A percentile compares a stretch with the other conserved stretches of the same genome.
Evolutionary conservation across 2,329 filamentous ascomycete genomes (phyloP).

Genomic region (Cladophialophora yegresii): DNA sequence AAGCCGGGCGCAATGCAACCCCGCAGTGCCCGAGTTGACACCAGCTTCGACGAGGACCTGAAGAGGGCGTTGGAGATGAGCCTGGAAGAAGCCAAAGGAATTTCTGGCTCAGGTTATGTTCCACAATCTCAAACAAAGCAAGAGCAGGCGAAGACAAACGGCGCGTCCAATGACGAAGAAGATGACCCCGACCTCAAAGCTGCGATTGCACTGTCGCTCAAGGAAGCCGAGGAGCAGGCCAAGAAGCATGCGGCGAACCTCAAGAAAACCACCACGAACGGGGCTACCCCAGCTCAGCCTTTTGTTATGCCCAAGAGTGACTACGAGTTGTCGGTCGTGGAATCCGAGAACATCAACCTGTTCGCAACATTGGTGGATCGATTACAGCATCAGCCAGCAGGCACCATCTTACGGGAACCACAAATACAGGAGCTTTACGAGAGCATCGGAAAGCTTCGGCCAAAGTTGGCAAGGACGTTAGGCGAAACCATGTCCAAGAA

Average conservation of each 20-base stretch:
- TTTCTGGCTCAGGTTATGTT: constrained; percentile 67
- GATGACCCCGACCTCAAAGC: constrained; percentile 92
- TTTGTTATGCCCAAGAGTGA: constrained; percentile 77
- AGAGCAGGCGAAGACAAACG: constrained; percentile 46
- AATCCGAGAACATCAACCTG: constrained; percentile 96
- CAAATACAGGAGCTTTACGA: constrained; percentile 98
- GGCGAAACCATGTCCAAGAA: constrained; percentile 99
- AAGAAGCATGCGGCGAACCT: constrained; percentile 80
- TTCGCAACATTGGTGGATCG: constrained; percentile 93
- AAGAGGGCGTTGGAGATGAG: constrained; percentile 96
- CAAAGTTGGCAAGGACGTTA: constrained; percentile 91
- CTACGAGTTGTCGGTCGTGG: constrained; percentile 88
- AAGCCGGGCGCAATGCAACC: constrained; percentile 85
- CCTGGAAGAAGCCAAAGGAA: constrained; percentile 82
- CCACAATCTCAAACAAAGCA: constrained; percentile 58
- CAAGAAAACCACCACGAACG: constrained; percentile 67
- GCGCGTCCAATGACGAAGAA: constrained; percentile 63
- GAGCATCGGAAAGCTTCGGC: constrained; percentile 87
- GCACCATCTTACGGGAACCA: constrained; percentile 92
- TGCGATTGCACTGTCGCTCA: constrained; percentile 89
- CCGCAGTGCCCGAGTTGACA: constrained; percentile 76
- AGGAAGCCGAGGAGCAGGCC: constrained; percentile 98
- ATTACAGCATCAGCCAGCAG: constrained; percentile 89
- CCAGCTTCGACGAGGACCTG: constrained; percentile 91
- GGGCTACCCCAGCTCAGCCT: constrained; percentile 51